Conservation (phyloP, 495 filamentous ascomycete genomes). For the Penicillium cosmopolitanum region DNA sequence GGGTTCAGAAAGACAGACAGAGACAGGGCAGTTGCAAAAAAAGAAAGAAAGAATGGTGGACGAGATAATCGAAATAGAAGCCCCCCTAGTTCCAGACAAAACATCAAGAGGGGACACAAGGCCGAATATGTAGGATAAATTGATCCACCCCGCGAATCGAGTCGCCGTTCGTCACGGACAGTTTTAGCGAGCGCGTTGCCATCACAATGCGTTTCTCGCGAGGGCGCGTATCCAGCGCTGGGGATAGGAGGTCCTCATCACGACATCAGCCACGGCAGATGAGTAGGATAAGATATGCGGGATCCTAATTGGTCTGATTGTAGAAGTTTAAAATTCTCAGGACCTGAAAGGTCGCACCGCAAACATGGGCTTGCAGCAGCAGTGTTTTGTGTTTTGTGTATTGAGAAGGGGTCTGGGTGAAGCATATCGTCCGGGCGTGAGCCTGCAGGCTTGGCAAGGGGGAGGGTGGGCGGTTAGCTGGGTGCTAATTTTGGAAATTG, state of each 20-base stretch:
- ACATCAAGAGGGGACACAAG: slow-evolving; percentile 8
- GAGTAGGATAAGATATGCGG: not conserved
- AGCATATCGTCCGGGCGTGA: slow-evolving; percentile 20
- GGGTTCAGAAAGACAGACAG: slow-evolving; percentile 17
- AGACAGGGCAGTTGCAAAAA: not conserved
- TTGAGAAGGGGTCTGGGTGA: slow-evolving; percentile 5
- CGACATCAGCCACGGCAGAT: slow-evolving; percentile 4
- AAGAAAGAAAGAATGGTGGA: slow-evolving; percentile 21
- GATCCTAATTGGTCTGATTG: not conserved
- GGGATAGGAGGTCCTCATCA: slow-evolving; percentile 9
- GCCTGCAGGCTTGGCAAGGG: slow-evolving; percentile 31
- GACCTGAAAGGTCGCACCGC: not conserved
- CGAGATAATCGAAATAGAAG: slow-evolving; percentile 11
- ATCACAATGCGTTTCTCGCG: slow-evolving; percentile 17
- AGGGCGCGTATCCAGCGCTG: slow-evolving; percentile 15
- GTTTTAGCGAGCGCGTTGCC: slow-evolving; percentile 16
- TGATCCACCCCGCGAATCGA: not conserved
- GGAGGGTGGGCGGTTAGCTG: slow-evolving; percentile 2
- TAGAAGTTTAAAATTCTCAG: not conserved
- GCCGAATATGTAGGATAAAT: slow-evolving; percentile 23
- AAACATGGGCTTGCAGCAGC: slow-evolving; percentile 8
- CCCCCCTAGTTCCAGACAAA: slow-evolving; percentile 18
- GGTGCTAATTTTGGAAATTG: slow-evolving; percentile 16
- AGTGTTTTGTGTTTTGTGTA: slow-evolving; percentile 2
- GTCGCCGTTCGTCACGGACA: not conserved